These are phyloP conservation scores for Melanomma pulvis-pyrius DNA, from an alignment of 495 filamentous ascomycete genomes.

Conservation along the genomic window DNA sequence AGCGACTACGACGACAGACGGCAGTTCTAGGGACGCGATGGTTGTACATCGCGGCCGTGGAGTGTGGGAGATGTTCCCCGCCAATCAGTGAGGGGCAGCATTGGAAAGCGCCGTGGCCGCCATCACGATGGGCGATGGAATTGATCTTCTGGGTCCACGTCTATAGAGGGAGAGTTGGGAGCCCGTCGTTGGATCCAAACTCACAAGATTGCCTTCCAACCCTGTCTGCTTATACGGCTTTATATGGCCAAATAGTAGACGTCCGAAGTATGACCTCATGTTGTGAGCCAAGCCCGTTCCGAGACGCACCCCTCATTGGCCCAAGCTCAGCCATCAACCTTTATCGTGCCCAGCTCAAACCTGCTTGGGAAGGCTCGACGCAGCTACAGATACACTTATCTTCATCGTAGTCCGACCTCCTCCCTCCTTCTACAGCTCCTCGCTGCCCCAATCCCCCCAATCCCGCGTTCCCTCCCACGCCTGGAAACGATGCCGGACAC, in stretches of 20 bases:
- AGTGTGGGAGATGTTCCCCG: neutral
- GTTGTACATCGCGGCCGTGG: neutral
- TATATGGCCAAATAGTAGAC: neutral
- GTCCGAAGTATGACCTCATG: neutral
- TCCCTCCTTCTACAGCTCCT: neutral
- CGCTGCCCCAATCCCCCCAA: neutral
- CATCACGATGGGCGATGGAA: too few species aligned
- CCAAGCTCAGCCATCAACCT: constrained; percentile 18
- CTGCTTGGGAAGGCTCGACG: constrained; percentile 7
- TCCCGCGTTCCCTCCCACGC: neutral
- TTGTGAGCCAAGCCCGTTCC: constrained; percentile 11
- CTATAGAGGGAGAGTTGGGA: too few species aligned
- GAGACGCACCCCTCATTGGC: constrained; percentile 27
- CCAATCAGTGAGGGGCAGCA: constrained; percentile 6
- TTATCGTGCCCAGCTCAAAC: constrained; percentile 6
- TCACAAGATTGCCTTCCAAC: too few species aligned
- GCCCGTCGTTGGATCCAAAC: too few species aligned
- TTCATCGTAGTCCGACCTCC: neutral
- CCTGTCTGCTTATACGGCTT: too few species aligned
- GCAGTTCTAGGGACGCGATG: neutral
- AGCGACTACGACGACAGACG: neutral
- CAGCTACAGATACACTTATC: neutral
- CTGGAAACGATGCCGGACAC: constrained; percentile 13
- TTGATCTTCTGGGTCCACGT: too few species aligned
- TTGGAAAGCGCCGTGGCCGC: too few species aligned